Base-by-base conservation (phyloP, 768 basidiomycete species). In the Coprinopsis cinerea region DNA sequence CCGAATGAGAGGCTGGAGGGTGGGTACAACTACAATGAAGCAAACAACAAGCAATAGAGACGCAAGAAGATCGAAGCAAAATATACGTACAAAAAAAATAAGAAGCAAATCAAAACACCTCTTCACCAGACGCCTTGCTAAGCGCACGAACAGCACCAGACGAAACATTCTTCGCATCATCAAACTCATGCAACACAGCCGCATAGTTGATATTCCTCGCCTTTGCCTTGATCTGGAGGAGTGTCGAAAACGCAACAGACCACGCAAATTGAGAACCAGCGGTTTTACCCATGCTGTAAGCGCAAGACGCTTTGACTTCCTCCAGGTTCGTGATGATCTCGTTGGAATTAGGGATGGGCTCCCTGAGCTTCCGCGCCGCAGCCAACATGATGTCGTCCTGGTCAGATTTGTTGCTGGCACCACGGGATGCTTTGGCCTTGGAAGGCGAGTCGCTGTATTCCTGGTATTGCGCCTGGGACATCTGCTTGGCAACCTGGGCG, bases 281-380 rank as follows among this genome's bases (percentile, higher is more conserved):
- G 53, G 53, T 22, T 2, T 3, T 11, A 4, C 4, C 40, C n/a
- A 55, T 46, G 0, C 3, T 27, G 47, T 77, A 78, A 0, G 85
- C 83, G 34, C 69, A 79, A 0, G 84, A 83, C 0, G 83, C 81
- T 56, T 79, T 82, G 20, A 83, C 56, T 42, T 74, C 63, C 5
- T 73, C 67, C 18, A 73, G 39, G 32, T 69, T 67, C 43, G 37
- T 59, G 43, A 63, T 61, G 13, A 27, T 22, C 7, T 66, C 60
- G 32, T 32, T 6, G 0, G 67, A 60, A 25, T 43, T 61, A 1
- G 50, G 53, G 11, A 68, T 62, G 28, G 61, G 65, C 55, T 57
- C 22, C 4, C 49, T 57, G 46, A 58, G 79, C 26, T 52, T 56
- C 34, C 52, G 58, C 3, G 62, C 60, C 4, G 64, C 63, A 0